Conservation (phyloP, 228 moss, liverwort and hornwort genomes). For the Sphagnum magellanicum region DNA sequence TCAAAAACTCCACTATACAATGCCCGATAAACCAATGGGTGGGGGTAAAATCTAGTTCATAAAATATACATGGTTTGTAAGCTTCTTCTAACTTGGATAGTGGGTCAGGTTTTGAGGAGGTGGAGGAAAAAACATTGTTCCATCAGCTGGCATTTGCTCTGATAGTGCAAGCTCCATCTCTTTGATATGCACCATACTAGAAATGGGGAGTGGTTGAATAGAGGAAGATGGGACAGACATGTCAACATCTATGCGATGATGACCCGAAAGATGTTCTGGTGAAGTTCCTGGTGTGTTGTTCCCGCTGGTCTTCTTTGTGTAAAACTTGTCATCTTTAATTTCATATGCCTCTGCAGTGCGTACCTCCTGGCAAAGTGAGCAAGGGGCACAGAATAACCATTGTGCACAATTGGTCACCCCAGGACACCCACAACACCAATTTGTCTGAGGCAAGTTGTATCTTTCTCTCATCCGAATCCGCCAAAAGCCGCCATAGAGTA, state of each 20-base stretch:
- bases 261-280: constrained; percentile 10
- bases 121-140: constrained; percentile 31
- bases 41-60: too few species aligned
- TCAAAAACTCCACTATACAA: too few species aligned
- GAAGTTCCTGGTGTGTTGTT: constrained; percentile 9
- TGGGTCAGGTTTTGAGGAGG: constrained; percentile 9
- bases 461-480: constrained; percentile 79
- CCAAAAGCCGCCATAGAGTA: constrained; percentile 90
- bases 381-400: constrained; percentile 81
- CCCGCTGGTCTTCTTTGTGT: constrained; percentile 18
- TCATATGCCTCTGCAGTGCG: constrained; percentile 84
- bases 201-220: constrained; percentile 15
- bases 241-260: neutral
- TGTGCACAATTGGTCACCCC: constrained; percentile 70
- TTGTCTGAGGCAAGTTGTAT: constrained; percentile 56
- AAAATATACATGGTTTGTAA: too few species aligned
- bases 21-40: too few species aligned
- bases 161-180: constrained; percentile 1
- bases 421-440: constrained; percentile 61
- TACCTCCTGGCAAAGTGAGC: constrained; percentile 96
- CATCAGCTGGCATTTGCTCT: neutral
- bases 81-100: too few species aligned
- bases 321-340: constrained; percentile 73
- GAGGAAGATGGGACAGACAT: constrained; percentile 34
- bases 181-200: constrained; percentile 8